Base-by-base conservation (phyloP, 2,329 filamentous ascomycete species). In the Stemphylium vesicarium region DNA sequence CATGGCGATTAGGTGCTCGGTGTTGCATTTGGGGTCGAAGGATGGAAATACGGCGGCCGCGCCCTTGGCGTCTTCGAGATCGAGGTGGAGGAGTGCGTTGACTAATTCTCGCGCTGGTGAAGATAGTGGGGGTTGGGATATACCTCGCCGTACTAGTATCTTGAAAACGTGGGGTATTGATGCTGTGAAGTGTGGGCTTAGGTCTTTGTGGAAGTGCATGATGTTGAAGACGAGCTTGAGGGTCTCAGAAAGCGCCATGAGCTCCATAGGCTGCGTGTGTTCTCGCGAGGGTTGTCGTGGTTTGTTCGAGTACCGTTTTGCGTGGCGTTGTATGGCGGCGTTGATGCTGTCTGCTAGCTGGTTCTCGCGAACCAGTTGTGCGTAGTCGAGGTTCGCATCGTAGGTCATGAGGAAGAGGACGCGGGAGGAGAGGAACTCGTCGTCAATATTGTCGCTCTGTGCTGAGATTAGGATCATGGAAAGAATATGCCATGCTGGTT, bases 171-270 rank as follows among this genome's bases (percentile, higher is more conserved):
- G 82, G 10, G 87, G 83, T 37, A 96, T 82, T 2, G 88, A 86
- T 18, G 84, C 78, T 1, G 85, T 85, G 69, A 97, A 96, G 0
- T 80, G 77, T 0, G 79, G 73, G 4, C 79, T 76, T 22, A 88
- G 81, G 37, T 87, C 81, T 4, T 87, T 85, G 66, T 88, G 89
- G 67, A 88, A 87, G 65, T 93, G 88, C 1, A 89, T 90, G 48
- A 96, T 81, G 74, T 97, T 97, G 81, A 96, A 98, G 46, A 96
- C 78, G 36, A 98, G 82, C 70, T 96, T 97, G 44, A 95, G 79
- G 0, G 90, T 94, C 74, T 98, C 94, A 8, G 82, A 82, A 33
- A 98, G 81, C 0, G 93, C 92, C 85, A 94, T 86, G 54, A 89
- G 86, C 60, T 89, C 86, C 82, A 93, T 90, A 0, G 84, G 83